Base-by-base conservation (phyloP, 2,329 filamentous ascomycete genomes). In the Emydomyces testavorans region DNA sequence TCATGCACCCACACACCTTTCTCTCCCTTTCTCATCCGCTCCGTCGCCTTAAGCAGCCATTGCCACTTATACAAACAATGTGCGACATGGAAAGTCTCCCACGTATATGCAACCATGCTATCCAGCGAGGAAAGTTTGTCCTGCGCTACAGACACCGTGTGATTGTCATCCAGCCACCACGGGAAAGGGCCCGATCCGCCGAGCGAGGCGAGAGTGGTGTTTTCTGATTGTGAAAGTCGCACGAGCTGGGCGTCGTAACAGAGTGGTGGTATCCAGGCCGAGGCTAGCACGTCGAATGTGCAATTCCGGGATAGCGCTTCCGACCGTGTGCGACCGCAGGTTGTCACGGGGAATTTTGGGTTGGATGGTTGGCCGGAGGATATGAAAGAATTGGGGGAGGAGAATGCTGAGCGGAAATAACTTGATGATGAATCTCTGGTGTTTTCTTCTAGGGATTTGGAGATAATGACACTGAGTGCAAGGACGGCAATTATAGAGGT, bases 41-140 rank as follows among this genome's bases (percentile, higher is more conserved):
- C 48, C 8, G 44, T 45, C 6, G 51, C 45, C n/a, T 38, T 51
- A 29, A 48, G 36, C 23, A 52, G 36, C 18, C 32, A 37, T 15
- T 45, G 51, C 51, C 51, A 53, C 26, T 50, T 48, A 26, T 50
- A 53, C 28, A 51, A 13, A 23, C 51, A 50, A 26, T 49, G 48
- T 36, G 45, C 45, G 15, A 42, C 32, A 29, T 53, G 51, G 20
- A 42, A 53, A 3, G 28, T 43, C 41, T 53, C 51, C 51, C 48
- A 53, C 1, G 51, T 53, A 45, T 50, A 28, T 20, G 32, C 51
- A 11, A 46, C 32, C 34, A 53, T 49, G 20, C 28, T 36, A 29
- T 50, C 45, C 11, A 46, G 23, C 6, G 37, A 16, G 26, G 29
- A 31, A 7, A 52, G 38, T 5, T 15, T 28, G 38, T 48, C 48